phyloP scores from a whole-genome alignment of 192 early-diverging fungal species.

The Cetraspora pellucida region DNA sequence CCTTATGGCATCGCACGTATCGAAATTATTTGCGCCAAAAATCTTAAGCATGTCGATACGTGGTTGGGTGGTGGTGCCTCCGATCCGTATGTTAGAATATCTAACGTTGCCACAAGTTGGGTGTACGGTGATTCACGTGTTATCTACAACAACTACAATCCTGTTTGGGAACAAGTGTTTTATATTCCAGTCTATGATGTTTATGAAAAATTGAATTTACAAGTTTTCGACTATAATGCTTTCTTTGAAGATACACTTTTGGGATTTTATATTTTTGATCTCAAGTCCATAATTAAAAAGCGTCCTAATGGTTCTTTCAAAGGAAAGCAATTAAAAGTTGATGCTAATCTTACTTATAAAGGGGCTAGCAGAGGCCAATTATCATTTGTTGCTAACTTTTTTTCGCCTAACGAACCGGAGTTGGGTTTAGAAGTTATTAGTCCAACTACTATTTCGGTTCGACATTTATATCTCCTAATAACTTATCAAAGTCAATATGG shows the following conservation, averaged over 20 bases:
- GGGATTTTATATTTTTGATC: constrained; percentile 62
- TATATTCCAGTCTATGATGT: constrained; percentile 80
- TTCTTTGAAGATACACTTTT: constrained; percentile 74
- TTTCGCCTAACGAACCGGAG: constrained; percentile 40
- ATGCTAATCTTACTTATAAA: constrained; percentile 35
- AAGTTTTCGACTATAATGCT: constrained; percentile 83
- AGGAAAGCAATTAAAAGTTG: constrained; percentile 8
- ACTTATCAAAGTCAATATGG: constrained; percentile 27
- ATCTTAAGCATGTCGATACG: no score
- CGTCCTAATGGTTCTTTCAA: constrained; percentile 40
- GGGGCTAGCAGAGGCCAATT: constrained; percentile 62
- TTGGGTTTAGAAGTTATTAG: not conserved
- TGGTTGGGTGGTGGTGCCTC: no score
- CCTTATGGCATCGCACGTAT: no score
- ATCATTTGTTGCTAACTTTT: constrained; percentile 58
- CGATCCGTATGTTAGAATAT: constrained; percentile 86
- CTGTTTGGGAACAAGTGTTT: constrained; percentile 40
- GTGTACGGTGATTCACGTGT: constrained; percentile 74
- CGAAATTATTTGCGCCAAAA: no score
- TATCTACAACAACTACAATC: constrained; percentile 82
- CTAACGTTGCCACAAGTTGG: constrained; percentile 48
- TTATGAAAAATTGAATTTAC: constrained; percentile 60
- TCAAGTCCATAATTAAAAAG: constrained; percentile 46
- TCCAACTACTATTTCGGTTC: not conserved
- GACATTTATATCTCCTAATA: constrained; percentile 4